Base-by-base conservation (phyloP, 2,329 filamentous ascomycete species). In the Didymellaceae sp. region DNA sequence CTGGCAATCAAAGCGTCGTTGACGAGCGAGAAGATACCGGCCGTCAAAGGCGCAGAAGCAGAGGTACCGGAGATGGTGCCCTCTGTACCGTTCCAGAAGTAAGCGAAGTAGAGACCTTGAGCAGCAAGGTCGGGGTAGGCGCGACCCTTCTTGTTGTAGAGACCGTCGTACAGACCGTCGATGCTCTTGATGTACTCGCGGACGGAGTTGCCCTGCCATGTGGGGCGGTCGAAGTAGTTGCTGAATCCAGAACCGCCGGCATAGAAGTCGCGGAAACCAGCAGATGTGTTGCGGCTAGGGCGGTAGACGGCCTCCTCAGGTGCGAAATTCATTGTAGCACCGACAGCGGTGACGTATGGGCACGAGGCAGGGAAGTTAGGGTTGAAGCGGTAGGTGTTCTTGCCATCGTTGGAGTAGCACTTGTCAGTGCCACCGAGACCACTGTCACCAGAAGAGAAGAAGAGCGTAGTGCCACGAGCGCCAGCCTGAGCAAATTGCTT, bases 261-360 rank as follows among this genome's bases (percentile, higher is more conserved):
- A 69, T 84, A 87, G 35, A 80, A 69, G 5, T 77, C 67, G 10
- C 78, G 79, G 20, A 65, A 68, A 34, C 75, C 75, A 31, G 55
- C 52, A 0, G 52, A 54, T 0, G 59, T 61, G 54, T 69, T 70
- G 16, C 57, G 52, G 1, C 57, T 38, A 2, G 70, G 33, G 6
- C 67, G 54, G 60, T 75, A 76, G 16, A 80, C 77, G 4, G 76
- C 76, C 13, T 76, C 77, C 54, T 87, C 86, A 1, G 84, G 84
- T 52, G 77, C 65, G 32, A 79, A 74, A 55, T 76, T 71, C 55
- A 77, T 74, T 1, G 84, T 86, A 1, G 82, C 86, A 6, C 87
- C 87, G 1, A 90, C 82, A 2, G 80, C 74, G 0, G 87, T 90
- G 6, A 89, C 81, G 67, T 83, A 90, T 0, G 86, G 87, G 59